Base-by-base conservation (phyloP, 192 early-diverging fungal species). In the Dimargaris verticillata region DNA sequence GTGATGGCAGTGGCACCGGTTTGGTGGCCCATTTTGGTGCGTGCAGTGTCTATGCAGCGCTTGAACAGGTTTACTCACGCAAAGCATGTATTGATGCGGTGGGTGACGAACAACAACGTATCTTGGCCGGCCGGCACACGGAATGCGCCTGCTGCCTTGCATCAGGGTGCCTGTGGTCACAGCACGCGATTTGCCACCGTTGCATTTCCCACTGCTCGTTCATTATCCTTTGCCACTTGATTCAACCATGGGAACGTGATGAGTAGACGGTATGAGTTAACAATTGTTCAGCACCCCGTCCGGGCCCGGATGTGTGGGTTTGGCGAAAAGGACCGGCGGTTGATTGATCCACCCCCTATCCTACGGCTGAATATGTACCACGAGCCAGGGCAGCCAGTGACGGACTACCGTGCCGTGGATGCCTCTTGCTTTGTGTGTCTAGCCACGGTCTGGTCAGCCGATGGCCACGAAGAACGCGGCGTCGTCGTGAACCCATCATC, bases 301-400 rank as follows among this genome's bases (percentile, higher is more conserved):
- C 65, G 79, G 53, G 87, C 87, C 33, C 74, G 85, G 10, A 84
- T 85, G 83, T 85, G 84, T 61, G 85, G 84, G 15, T 87, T 85
- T 63, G 82, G 83, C 42, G 84, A 87, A 50, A 87, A 86, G 70
- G 84, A 84, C 68, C 73, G 81, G 41, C 78, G 84, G 57, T 81
- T 81, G 12, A 70, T 86, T 53, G 78, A 80, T 41, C 84, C 84
- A 6, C 84, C 84, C n/a, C 84, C 84, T 25, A 80, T 86, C 47
- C 70, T 83, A 5, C 70, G 73, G 52, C 68, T 86, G 26, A 72
- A 75, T 24, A 73, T 83, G 29, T 71, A 68, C 49, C 75, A 78
- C 51, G 69, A 78, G 43, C 63, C 73, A 55, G 80, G 80, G 2
- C 62, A 74, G n/a, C 64, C 70, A 20, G 69, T 78, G 49, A n/a